phyloP scores from a whole-genome alignment of 345 rosid genomes.

The Eucalyptus regnans region DNA sequence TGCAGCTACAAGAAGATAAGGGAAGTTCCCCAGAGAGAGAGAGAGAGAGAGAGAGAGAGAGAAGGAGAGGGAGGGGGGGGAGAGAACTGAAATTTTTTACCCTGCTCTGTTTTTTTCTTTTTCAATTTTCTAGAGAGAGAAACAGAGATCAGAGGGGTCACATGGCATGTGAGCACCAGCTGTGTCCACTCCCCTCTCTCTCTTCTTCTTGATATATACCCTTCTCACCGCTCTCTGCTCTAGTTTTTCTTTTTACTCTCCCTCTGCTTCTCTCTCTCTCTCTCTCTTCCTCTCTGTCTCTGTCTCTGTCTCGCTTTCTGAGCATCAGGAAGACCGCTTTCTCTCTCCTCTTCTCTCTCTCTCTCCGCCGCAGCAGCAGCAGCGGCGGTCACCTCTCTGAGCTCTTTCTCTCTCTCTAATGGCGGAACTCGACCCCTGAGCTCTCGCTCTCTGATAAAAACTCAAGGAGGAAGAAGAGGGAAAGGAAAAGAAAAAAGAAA shows the following conservation, averaged over 20 bases:
- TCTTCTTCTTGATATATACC: slow-evolving; percentile 29
- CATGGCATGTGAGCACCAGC: slow-evolving; percentile 96
- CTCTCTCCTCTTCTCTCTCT: neutral
- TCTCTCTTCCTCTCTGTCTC: neutral
- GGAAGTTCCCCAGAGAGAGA: neutral
- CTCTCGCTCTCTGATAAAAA: neutral
- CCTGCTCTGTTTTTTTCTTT: neutral
- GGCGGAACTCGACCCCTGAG: slow-evolving; percentile 31
- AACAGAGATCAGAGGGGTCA: slow-evolving; percentile 8
- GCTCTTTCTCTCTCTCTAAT: slow-evolving; percentile 14
- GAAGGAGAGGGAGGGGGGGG: neutral
- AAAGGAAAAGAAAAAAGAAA: neutral
- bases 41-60: neutral
- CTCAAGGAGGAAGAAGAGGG: neutral
- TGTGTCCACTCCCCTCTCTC: slow-evolving; percentile 39
- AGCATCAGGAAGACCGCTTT: neutral
- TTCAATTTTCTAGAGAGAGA: neutral
- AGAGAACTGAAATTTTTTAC: neutral
- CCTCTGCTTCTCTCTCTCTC: neutral
- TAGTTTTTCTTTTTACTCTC: slow-evolving; percentile 19
- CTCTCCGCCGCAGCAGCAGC: neutral
- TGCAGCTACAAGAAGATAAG: neutral
- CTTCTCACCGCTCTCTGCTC: slow-evolving; percentile 21
- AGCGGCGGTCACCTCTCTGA: neutral
- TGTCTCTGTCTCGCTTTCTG: neutral